phyloP scores from a whole-genome alignment of 345 rosid genomes.

The Ceriops tagal region DNA sequence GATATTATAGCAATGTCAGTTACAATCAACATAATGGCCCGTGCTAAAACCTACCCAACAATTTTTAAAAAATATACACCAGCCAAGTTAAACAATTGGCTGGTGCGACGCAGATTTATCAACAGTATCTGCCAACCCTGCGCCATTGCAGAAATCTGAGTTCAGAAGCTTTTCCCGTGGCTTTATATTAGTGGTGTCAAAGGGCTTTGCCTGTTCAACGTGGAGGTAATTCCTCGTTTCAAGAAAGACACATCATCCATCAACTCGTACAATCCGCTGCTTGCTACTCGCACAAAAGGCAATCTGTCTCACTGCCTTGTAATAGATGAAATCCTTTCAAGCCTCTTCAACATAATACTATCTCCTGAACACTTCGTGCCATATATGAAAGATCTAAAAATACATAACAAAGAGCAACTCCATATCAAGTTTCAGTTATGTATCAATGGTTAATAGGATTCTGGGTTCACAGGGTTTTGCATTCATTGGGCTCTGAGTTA shows the following conservation, averaged over 20 bases:
- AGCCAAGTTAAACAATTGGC: slow-evolving; percentile 3
- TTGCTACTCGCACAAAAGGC: background rate
- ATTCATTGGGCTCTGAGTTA: no score
- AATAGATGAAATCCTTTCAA: background rate
- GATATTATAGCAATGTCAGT: slow-evolving; percentile 10
- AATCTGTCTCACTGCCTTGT: background rate
- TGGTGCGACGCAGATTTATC: slow-evolving; percentile 17
- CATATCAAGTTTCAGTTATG: slow-evolving; percentile 8
- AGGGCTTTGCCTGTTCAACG: slow-evolving; percentile 73
- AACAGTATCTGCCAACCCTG: slow-evolving; percentile 17
- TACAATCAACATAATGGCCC: slow-evolving; percentile 20
- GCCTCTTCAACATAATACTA: background rate
- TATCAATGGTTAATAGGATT: no score
- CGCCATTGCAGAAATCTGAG: slow-evolving; percentile 57
- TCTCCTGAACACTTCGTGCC: background rate
- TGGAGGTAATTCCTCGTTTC: slow-evolving; percentile 89
- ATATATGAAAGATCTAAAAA: background rate
- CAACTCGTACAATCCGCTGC: background rate
- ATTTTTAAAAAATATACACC: background rate
- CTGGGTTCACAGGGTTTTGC: no score
- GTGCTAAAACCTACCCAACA: slow-evolving; percentile 13
- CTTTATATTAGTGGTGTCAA: slow-evolving; percentile 57
- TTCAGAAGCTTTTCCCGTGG: slow-evolving; percentile 75
- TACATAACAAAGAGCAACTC: background rate
- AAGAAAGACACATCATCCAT: slow-evolving; percentile 25